Percentiles rank a stretch among this genome's conserved stretches.
phyloP scores from a whole-genome alignment of 208 protist species.

The Crithidia mellificae region DNA sequence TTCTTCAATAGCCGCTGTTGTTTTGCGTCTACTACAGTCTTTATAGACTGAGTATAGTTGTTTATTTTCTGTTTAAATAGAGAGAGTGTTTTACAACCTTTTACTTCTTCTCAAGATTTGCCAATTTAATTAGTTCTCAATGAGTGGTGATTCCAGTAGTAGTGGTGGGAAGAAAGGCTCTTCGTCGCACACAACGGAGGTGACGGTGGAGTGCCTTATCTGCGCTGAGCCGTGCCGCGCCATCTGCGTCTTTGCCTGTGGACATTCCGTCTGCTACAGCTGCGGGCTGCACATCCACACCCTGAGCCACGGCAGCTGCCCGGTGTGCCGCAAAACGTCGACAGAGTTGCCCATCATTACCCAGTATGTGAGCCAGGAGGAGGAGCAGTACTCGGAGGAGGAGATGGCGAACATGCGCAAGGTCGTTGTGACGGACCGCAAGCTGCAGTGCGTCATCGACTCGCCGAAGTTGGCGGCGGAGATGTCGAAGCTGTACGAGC shows the following conservation, averaged over 20 bases:
- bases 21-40: too few relatives aligned
- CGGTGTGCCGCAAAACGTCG: constrained; percentile 64
- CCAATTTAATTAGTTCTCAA: neutral
- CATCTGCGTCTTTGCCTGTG: constrained; percentile 78
- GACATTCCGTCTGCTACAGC: constrained; percentile 81
- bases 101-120: too few relatives aligned
- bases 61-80: too few relatives aligned
- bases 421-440: constrained; percentile 30
- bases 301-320: constrained; percentile 55
- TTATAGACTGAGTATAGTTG: too few relatives aligned
- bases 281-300: constrained; percentile 84
- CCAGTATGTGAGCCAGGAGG: constrained; percentile 35
- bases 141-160: constrained; percentile 2
- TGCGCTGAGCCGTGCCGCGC: constrained; percentile 70
- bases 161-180: neutral
- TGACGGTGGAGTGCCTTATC: constrained; percentile 78
- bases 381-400: constrained; percentile 63
- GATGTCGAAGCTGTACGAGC: constrained; percentile 73
- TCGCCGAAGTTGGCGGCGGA: constrained; percentile 46
- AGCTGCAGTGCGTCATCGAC: constrained; percentile 67
- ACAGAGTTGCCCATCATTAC: constrained; percentile 55
- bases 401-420: constrained; percentile 47
- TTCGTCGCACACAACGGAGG: constrained; percentile 9
- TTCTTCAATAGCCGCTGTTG: too few relatives aligned
- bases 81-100: too few relatives aligned